These are phyloP conservation scores for Moesziomyces parantarcticus DNA, from an alignment of 1,284 basidiomycete species.

Conservation along the genomic window DNA sequence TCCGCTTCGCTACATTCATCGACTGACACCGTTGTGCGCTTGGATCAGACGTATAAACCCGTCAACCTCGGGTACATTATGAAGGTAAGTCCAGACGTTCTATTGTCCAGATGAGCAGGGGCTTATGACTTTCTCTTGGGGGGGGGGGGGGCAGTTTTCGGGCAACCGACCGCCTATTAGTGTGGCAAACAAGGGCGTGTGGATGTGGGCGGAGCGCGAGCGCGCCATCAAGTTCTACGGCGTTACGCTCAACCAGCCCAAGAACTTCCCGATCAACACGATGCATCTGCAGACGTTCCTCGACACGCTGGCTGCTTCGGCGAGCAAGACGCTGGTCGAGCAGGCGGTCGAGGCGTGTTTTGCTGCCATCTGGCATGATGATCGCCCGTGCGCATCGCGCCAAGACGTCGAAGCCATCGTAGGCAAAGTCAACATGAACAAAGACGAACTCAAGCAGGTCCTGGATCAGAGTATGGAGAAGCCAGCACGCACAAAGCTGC, in stretches of 20 bases:
- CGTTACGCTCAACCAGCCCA: conserved; percentile 50
- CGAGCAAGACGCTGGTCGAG: conserved; percentile 11
- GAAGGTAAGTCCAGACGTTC: conserved; percentile 35
- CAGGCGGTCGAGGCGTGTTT: conserved; percentile 38
- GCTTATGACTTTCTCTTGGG: too few species aligned
- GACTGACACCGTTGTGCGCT: not conserved
- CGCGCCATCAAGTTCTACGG: conserved; percentile 54
- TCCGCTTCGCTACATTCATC: not conserved
- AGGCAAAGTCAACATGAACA: conserved; percentile 12
- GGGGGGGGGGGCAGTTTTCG: conserved; percentile 23
- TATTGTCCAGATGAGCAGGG: too few species aligned
- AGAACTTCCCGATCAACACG: conserved; percentile 61
- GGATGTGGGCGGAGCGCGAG: conserved; percentile 54
- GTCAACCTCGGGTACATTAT: conserved; percentile 63
- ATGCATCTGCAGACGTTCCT: conserved; percentile 51
- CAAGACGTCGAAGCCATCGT: conserved; percentile 44
- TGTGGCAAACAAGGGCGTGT: conserved; percentile 60
- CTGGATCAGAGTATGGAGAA: conserved; percentile 23
- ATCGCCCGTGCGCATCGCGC: conserved; percentile 24
- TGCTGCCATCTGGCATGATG: conserved; percentile 54
- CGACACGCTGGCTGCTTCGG: conserved; percentile 18
- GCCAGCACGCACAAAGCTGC: conserved; percentile 17
- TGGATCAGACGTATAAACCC: conserved; percentile 38
- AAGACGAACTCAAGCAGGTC: conserved; percentile 14
- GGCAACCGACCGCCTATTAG: conserved; percentile 63